Base-by-base conservation (phyloP, 2,329 filamentous ascomycete species). In the Aureobasidium mangrovei region DNA sequence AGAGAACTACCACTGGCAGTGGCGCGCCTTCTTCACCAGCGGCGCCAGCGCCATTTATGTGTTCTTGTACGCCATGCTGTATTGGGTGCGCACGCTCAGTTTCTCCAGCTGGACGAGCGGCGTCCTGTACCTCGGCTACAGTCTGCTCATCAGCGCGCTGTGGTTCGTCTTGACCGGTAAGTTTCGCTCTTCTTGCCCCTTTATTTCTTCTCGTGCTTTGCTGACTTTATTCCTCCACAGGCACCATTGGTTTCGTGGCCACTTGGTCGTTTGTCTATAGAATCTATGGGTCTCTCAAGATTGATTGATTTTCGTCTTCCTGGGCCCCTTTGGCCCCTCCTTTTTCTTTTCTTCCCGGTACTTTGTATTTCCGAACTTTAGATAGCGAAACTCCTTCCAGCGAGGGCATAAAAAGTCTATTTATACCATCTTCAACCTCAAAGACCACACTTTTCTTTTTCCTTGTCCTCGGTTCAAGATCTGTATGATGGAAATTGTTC, bases 1-100 rank as follows among this genome's bases (percentile, higher is more conserved):
- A 0, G 93, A 98, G 73, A 93, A 98, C 72, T 98, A 98, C 72
- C 87, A 95, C 69, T 98, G 93, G 93, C 93, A 97, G 64, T 98
- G 93, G 93, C 83, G 93, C 51, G 85, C 90, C 4, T 98, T 98
- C 74, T 79, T 89, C 57, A 91, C 89, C 2, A 90, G 90, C 0
- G 93, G 93, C 56, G 91, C 90, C 66, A 94, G 86, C 51, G 91
- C 91, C 1, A 81, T 81, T 10, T 98, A 97, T 67, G 90, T 98
- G 43, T 97, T 97, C 70, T 73, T 86, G 38, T 94, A 95, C 69
- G 91, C 90, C 52, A 72, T 98, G 61, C 77, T 96, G 52, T 97
- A 96, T 72, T 93, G 93, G 80, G 74, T 90, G 35, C 91, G 87
- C 64, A 90, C 91, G 69, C 77, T 97, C 56, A 90, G 85, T 63